Conservation (phyloP, 78 protist species). For the Monosiga brevicollis region DNA sequence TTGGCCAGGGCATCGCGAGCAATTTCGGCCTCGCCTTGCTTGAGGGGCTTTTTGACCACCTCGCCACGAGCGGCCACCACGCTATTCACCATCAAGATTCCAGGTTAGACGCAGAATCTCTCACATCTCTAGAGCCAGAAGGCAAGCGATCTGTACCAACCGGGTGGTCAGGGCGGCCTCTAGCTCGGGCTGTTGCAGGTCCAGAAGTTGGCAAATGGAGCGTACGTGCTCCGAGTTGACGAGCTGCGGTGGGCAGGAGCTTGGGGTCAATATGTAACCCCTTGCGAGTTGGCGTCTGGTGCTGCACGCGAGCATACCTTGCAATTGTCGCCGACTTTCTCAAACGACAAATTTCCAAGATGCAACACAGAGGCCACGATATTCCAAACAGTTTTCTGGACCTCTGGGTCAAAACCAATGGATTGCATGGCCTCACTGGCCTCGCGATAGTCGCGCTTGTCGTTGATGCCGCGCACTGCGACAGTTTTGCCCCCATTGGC, state of each 20-base stretch:
- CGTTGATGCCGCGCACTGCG: neutral
- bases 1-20: constrained; percentile 84
- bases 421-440: constrained; percentile 19
- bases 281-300: neutral
- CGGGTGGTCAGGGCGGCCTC: neutral
- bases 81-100: too few species aligned
- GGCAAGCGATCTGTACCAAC: too few species aligned
- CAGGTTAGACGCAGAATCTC: too few species aligned
- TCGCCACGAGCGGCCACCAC: constrained; percentile 1
- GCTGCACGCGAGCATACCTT: neutral
- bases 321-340: neutral
- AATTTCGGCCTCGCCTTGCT: constrained; percentile 30
- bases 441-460: neutral
- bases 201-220: too few species aligned
- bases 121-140: too few species aligned
- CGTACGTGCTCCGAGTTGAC: neutral
- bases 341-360: constrained; percentile 64
- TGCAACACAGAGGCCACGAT: constrained; percentile 56
- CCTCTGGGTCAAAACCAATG: neutral
- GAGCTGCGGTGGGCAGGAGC: neutral
- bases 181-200: too few species aligned
- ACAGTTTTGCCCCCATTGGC: neutral
- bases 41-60: neutral
- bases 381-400: constrained; percentile 6
- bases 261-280: neutral